Evolutionary conservation across 2,329 filamentous ascomycete species (phyloP), one percentile per base, ranked within the genome.

Genomic region (Aspergillus melleus): DNA sequence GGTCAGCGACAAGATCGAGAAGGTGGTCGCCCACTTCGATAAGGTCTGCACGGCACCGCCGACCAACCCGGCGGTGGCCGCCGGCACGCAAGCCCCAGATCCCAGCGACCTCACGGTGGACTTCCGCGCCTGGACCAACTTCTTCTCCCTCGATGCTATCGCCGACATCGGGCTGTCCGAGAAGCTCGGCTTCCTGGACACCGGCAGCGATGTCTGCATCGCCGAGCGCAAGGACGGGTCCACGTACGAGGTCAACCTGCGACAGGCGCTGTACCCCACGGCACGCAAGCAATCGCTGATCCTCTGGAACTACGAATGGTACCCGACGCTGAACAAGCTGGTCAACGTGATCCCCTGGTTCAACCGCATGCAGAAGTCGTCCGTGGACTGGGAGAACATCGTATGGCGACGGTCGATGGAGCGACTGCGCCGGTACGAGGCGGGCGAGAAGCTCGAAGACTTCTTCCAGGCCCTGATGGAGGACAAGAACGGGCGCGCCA

Each of bases 381-480:
- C 83, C 16, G 79, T 76, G n/a, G 79, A 68, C 54, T 72, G 70
- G 69, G 70, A 71, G 9, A 69, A 69, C 58, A 72, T 85, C 55
- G 79, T 82, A 2, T 75, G 77, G 54, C 78, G 80, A 49, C 79
- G 79, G 1, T 75, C 81, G 0, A 76, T 72, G 49, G 58, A 67
- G 54, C 66, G 69, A 26, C 67, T 72, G 4, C 63, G 69, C 5
- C 70, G 72, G 19, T 71, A 74, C 61, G 67, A 78, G 22, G 73
- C 72, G 0, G 84, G 84, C 24, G 84, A 87, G 69, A 82, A 81
- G 61, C 76, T 86, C 0, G 80, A 84, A 49, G 85, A 87, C 64
- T 86, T 87, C 71, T 86, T 87, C 74, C 76, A 81, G 55, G 77
- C 78, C 0, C 68, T 87, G 5, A 84, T 87, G 81, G 81, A 81